Base-by-base conservation (phyloP, 108 stramenopile species). In the Skeletonema grethae region DNA sequence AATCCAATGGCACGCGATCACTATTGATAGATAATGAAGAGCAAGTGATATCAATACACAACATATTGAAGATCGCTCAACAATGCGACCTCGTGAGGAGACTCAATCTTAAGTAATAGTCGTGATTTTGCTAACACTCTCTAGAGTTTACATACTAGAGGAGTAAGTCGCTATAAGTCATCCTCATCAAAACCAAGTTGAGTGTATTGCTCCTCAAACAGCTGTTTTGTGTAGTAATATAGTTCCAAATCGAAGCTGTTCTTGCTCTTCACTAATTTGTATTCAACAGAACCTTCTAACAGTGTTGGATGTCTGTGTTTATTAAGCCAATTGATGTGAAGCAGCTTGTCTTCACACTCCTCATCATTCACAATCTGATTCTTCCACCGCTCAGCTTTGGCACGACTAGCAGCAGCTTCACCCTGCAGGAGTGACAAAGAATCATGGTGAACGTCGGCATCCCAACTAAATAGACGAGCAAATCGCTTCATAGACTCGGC, bases 401-500 rank as follows among this genome's bases (percentile, higher is more conserved):
- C 31, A 4, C 39, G 46, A 15, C 61, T 30, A 11, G 68, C 67
- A 15, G 38, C 50, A 8, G 63, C 50, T 65, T 70, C 76, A 1
- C 45, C 63, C 20, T 46, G 63, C 9, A 46, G 12, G 6, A 63
- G 41, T 28, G 45, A n/a, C 10, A 53, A 41, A 12, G 65, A 67
- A 41, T 58, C 55, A 45, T 63, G 68, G 10, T 39, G 41, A 10
- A 46, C 61, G 30, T 69, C 56, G 18, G 70, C 70, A 53, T 74
- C 62, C 83, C 83, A 84, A 10, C 77, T 77, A 57, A 85, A 85
- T 61, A 78, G 70, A 7, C 56, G 55, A 53, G 78, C 70, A 36
- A 82, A 76, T 24, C 84, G 71, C 60, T 60, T 61, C 48, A 85
- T 67, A 39, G 80, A 79, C 53, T 82, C 84, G 7, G 56, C 46